phyloP scores from a whole-genome alignment of 2,329 filamentous ascomycete species.

The Diplodia scrobiculata region DNA sequence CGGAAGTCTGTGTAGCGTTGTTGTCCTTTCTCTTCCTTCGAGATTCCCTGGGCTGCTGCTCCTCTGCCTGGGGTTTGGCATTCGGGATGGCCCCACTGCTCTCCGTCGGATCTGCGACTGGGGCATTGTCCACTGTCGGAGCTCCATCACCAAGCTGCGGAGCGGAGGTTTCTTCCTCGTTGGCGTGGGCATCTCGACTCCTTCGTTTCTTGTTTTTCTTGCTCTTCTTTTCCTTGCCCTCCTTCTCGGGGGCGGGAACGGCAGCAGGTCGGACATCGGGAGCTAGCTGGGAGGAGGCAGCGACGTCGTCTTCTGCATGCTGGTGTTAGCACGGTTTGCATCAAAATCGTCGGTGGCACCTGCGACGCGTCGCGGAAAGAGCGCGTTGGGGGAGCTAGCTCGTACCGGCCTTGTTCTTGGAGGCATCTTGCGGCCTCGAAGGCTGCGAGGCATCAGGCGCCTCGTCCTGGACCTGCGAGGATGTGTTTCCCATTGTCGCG shows the following conservation, averaged over 20 bases:
- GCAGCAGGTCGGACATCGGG: not conserved
- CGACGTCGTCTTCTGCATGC: slow-evolving; percentile 28
- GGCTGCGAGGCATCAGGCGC: slow-evolving; percentile 5
- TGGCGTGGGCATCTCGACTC: not conserved
- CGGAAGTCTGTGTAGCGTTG: not conserved
- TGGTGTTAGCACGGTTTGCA: slow-evolving; percentile 4
- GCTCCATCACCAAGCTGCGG: not conserved
- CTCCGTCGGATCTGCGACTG: not conserved
- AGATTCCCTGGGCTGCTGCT: not conserved
- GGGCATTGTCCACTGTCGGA: not conserved
- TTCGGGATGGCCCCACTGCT: not conserved
- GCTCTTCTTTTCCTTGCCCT: slow-evolving; percentile 12
- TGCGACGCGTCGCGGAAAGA: slow-evolving; percentile 24
- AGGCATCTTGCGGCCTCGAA: not conserved
- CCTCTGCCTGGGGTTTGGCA: not conserved
- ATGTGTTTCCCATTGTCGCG: slow-evolving; percentile 24
- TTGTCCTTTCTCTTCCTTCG: slow-evolving; percentile 14
- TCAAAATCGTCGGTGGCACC: slow-evolving; percentile 20
- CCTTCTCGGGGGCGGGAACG: not conserved
- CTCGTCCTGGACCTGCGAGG: slow-evolving; percentile 18
- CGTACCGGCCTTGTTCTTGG: not conserved
- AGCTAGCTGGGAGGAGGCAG: slow-evolving; percentile 29
- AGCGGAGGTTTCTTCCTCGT: not conserved
- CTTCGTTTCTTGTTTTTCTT: slow-evolving; percentile 19
- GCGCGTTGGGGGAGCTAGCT: not conserved